Base-by-base conservation (phyloP, 148 eudicot genomes). In the Rhododendron griersonianum region DNA sequence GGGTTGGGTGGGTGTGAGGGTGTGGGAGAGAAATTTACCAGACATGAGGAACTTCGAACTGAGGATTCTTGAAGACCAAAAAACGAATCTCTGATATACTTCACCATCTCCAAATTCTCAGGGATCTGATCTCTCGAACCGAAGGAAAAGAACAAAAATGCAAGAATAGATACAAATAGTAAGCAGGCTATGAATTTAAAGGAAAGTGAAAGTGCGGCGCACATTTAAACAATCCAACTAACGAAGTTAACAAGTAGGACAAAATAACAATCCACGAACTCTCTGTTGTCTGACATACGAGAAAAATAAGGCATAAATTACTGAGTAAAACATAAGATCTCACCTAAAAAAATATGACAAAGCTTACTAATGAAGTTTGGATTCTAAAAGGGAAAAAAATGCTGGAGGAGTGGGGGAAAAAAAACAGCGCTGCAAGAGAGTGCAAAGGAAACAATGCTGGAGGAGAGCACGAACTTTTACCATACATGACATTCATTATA, bases 31-130 rank as follows among this genome's bases (percentile, higher is more conserved):
- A 88, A 44, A 41, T 44, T 33, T 89, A 93, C 98, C 95, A 87
- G 61, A 53, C 91, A 91, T 35, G 87, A 55, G 57, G 90, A 86
- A 77, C 86, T 79, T 81, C 84, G 94, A 57, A 85, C 84, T 71
- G 88, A 71, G 41, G 88, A 86, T 85, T 89, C 93, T 87, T 91
- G 95, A 67, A 91, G 87, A 28, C 91, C 82, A 57, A 89, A 89
- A 88, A 96, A 92, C 51, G 85, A 35, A 82, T 91, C 88, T 87
- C 89, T 92, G 81, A 96, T 87, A 85, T 86, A 95, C 78, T 84
- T 90, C 88, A 95, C 90, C 88, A 93, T 84, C 91, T 91, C 91
- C 87, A 90, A 78, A 83, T 92, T 94, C 90, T 96, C 97, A 30
- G 90, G 80, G 59, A 93, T 89, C 93, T 93, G 89, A 71, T 73